Conservation (phyloP, 2,329 filamentous ascomycete genomes). For the Talaromyces piceae region DNA sequence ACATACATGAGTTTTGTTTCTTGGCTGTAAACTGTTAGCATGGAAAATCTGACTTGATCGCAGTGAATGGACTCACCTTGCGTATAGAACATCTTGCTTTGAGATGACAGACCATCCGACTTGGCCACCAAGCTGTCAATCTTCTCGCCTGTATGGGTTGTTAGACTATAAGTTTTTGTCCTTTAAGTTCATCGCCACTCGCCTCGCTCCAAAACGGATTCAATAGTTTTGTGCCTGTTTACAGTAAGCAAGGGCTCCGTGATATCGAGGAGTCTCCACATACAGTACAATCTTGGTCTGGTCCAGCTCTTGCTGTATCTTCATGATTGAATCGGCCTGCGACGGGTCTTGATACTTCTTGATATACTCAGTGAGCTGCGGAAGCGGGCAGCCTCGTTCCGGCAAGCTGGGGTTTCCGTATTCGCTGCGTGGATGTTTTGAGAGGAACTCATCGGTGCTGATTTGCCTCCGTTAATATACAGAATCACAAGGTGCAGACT, state of each 20-base stretch:
- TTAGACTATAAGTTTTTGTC: not conserved
- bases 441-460: conserved; percentile 69
- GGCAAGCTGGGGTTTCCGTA: conserved; percentile 51
- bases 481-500: not conserved
- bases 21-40: conserved; percentile 50
- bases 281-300: conserved; percentile 88
- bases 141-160: conserved; percentile 63
- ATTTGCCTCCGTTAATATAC: not conserved
- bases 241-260: not conserved
- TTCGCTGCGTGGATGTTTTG: conserved; percentile 62
- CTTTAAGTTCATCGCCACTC: not conserved
- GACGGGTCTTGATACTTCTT: conserved; percentile 76
- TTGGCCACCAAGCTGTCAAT: conserved; percentile 90
- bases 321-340: conserved; percentile 85
- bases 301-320: conserved; percentile 93
- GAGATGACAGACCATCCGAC: conserved; percentile 79
- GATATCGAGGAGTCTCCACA: not conserved
- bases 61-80: conserved; percentile 33
- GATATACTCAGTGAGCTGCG: conserved; percentile 72
- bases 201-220: conserved; percentile 59
- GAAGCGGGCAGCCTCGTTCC: conserved; percentile 51
- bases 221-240: conserved; percentile 75
- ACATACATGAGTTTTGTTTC: conserved; percentile 72
- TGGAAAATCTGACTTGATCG: not conserved
- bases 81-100: conserved; percentile 97